Conservation (phyloP, 2,329 filamentous ascomycete species). For the Xylaria sp. region DNA sequence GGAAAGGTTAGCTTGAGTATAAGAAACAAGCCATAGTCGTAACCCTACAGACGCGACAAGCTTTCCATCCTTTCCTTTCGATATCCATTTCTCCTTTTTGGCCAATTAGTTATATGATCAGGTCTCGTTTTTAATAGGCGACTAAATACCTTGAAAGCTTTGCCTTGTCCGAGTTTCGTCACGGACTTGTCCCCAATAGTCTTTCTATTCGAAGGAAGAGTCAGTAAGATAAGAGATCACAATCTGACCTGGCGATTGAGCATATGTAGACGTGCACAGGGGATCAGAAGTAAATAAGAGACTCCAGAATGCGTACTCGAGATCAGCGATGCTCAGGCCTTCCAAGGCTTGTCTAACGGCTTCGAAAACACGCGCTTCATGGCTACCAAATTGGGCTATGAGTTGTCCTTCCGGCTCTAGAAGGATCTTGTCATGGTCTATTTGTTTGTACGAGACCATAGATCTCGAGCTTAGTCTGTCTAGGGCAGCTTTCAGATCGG, state of each 20-base stretch:
- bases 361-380: slow-evolving; percentile 34
- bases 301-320: slow-evolving; percentile 23
- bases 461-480: slow-evolving; percentile 24
- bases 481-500: slow-evolving; percentile 30
- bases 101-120: not conserved
- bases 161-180: slow-evolving; percentile 88
- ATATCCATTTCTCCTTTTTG: slow-evolving; percentile 69
- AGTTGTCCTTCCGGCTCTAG: slow-evolving; percentile 29
- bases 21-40: not conserved
- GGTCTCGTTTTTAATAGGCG: not conserved
- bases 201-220: slow-evolving; percentile 48
- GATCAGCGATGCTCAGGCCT: slow-evolving; percentile 21
- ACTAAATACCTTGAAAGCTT: slow-evolving; percentile 75
- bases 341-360: slow-evolving; percentile 25
- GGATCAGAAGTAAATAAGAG: not conserved
- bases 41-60: slow-evolving; percentile 24
- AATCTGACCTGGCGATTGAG: not conserved
- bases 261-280: not conserved
- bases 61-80: slow-evolving; percentile 53
- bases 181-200: slow-evolving; percentile 78
- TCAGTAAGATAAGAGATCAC: not conserved
- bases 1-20: slow-evolving; percentile 34
- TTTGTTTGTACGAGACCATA: slow-evolving; percentile 23
- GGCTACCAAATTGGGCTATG: slow-evolving; percentile 26
- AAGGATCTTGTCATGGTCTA: slow-evolving; percentile 20